Evolutionary conservation across 2,329 filamentous ascomycete species (phyloP), one percentile per base, ranked within the genome.

Genomic region (Xylariaceae sp.): DNA sequence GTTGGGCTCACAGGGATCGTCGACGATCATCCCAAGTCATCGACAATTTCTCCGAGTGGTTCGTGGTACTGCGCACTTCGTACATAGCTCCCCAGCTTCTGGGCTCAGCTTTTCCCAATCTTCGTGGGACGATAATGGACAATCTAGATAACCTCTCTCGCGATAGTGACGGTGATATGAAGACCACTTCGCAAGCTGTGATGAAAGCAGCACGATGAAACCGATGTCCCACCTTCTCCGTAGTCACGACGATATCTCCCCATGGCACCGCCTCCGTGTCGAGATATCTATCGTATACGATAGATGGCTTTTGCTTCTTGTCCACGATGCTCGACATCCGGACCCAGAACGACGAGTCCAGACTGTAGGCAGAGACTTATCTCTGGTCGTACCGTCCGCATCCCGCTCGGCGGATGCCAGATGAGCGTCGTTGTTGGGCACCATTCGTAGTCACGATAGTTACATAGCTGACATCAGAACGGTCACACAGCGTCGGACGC

Each of bases 401-500:
- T 35, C 48, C 47, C 57, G 53, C 30, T 53, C 51, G 53, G 50
- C 42, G 44, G 58, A 54, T 57, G 58, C 50, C 37, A 62, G 37
- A 56, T 30, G 17, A 37, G 48, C 45, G 48, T 35, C 18, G 48
- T 59, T 57, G 55, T 65, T 59, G 60, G 63, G 61, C 59, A 58
- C 13, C 52, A 39, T 51, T 51, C 15, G 49, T 52, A 55, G 50
- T 56, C 53, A 56, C 56, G 50, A 56, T 65, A 56, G 51, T 66
- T 45, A 34, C 49, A 23, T 45, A n/a, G 49, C 49, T 68, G 68
- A 69, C 67, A 69, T 67, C 70, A 69, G 64, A 60, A 61, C 59
- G 23, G 68, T 64, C 54, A 66, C 61, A 67, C 66, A 50, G 34
- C 66, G 60, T 62, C 60, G 67, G 66, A 62, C 62, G 62, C 63